Evolutionary conservation across 805 yeast species (phyloP).

Genomic region (Schizosaccharomyces osmophilus): DNA sequence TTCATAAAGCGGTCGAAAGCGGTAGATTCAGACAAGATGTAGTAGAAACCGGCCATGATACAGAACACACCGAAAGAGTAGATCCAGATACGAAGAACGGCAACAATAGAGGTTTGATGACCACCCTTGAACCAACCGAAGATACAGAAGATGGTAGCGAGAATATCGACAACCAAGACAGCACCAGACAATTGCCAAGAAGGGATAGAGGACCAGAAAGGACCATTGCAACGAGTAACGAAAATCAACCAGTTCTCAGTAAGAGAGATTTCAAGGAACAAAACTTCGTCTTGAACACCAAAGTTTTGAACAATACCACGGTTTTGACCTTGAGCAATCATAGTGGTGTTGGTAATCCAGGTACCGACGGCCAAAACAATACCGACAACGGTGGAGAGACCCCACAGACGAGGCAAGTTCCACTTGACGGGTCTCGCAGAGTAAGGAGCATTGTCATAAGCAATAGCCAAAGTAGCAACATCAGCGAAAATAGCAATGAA

Average conservation of each 20-base stretch:
- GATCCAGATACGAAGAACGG: constrained; percentile 83
- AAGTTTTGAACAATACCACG: constrained; percentile 82
- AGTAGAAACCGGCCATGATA: constrained; percentile 88
- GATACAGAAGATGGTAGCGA: constrained; percentile 75
- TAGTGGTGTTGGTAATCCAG: constrained; percentile 85
- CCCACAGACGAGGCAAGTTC: constrained; percentile 85
- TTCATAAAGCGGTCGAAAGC: constrained; percentile 32
- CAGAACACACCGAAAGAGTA: constrained; percentile 95
- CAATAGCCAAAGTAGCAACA: constrained; percentile 60
- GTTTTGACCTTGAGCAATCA: constrained; percentile 35
- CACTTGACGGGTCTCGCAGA: constrained; percentile 84
- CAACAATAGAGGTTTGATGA: constrained; percentile 75
- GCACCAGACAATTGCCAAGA: constrained; percentile 95
- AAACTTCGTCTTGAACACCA: constrained; percentile 80
- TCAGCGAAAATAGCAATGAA: constrained; percentile 88
- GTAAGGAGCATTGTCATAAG: constrained; percentile 85
- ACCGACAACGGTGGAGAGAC: constrained; percentile 53
- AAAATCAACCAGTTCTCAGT: constrained; percentile 95
- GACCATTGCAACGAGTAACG: constrained; percentile 91
- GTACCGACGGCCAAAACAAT: constrained; percentile 49
- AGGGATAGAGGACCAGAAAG: constrained; percentile 91
- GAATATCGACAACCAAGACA: constrained; percentile 65
- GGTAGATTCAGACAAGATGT: constrained; percentile 45
- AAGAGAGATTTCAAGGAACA: constrained; percentile 79
- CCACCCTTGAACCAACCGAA: constrained; percentile 97